A percentile compares a stretch with the other conserved stretches of the same genome.
phyloP scores from a whole-genome alignment of 768 basidiomycete genomes.

The Termitomyces sp. region DNA sequence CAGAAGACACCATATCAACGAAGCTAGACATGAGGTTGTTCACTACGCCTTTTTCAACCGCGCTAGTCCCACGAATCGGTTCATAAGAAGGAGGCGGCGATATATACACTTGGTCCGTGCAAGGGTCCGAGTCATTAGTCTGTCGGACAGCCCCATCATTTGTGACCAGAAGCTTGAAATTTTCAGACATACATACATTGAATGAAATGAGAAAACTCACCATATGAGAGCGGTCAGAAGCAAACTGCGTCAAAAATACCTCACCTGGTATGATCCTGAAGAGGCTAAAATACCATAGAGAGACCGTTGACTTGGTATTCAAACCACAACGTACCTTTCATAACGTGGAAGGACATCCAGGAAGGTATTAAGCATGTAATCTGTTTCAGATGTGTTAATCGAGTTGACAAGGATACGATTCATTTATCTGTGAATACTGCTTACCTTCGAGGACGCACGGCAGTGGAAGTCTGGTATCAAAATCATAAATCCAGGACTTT shows the following conservation, averaged over 20 bases:
- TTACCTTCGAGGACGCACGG: slow-evolving; percentile 51
- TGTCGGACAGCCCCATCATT: neutral
- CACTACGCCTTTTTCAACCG: slow-evolving; percentile 29
- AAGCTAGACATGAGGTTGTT: slow-evolving; percentile 59
- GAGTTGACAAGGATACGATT: neutral
- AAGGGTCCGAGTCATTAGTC: neutral
- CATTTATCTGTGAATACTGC: slow-evolving; percentile 7
- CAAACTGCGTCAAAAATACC: slow-evolving; percentile 53
- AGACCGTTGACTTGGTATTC: neutral
- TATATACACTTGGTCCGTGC: slow-evolving; percentile 24
- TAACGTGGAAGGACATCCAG: slow-evolving; percentile 29
- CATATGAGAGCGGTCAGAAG: slow-evolving; percentile 78
- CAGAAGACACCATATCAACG: slow-evolving; percentile 40
- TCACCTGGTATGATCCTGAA: slow-evolving; percentile 57
- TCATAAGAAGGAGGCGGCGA: slow-evolving; percentile 46
- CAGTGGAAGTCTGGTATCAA: slow-evolving; percentile 47
- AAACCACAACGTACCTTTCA: slow-evolving; percentile 35
- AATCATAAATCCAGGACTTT: slow-evolving; percentile 60
- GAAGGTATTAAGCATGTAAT: slow-evolving; percentile 44
- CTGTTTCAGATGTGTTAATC: slow-evolving; percentile 22
- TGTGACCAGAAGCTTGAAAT: slow-evolving; percentile 6
- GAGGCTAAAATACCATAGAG: slow-evolving; percentile 29
- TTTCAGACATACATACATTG: neutral
- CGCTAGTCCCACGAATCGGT: slow-evolving; percentile 40
- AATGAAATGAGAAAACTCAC: slow-evolving; percentile 25